phyloP scores from a whole-genome alignment of 208 protist species.

The Leishmania tarentolae region DNA sequence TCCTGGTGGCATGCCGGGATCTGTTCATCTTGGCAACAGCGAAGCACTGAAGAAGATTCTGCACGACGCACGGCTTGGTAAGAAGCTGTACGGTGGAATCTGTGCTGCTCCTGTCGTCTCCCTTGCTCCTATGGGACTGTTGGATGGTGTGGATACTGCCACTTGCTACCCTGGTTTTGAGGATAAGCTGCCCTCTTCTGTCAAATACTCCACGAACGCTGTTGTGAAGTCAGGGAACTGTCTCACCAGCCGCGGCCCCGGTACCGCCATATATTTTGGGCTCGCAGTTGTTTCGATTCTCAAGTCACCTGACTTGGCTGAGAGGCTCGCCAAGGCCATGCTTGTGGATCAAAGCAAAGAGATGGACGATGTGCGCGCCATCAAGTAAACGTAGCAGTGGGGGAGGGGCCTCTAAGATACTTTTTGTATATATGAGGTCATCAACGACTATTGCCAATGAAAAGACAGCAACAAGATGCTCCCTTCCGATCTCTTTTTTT shows the following conservation, averaged over 20 bases:
- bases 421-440: neutral
- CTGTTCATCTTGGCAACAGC: slow-evolving; percentile 65
- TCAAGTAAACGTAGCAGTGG: slow-evolving; percentile 5
- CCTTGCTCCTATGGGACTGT: slow-evolving; percentile 69
- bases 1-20: slow-evolving; percentile 77
- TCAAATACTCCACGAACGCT: slow-evolving; percentile 51
- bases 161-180: slow-evolving; percentile 85
- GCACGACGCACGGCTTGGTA: slow-evolving; percentile 46
- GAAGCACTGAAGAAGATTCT: slow-evolving; percentile 73
- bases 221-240: slow-evolving; percentile 85
- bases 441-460: neutral
- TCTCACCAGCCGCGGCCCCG: slow-evolving; percentile 84
- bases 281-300: slow-evolving; percentile 76
- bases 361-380: slow-evolving; percentile 34
- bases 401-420: neutral
- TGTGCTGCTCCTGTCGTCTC: slow-evolving; percentile 78
- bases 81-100: slow-evolving; percentile 86
- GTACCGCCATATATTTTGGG: slow-evolving; percentile 85
- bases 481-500: slow-evolving; percentile 1
- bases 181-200: slow-evolving; percentile 62
- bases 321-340: slow-evolving; percentile 69
- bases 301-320: slow-evolving; percentile 58
- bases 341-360: slow-evolving; percentile 52
- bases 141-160: slow-evolving; percentile 70
- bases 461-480: neutral